Percentiles rank a stretch among this genome's conserved stretches.
Conservation (phyloP, 1,284 basidiomycete species). For the Wallemia ichthyophaga region DNA sequence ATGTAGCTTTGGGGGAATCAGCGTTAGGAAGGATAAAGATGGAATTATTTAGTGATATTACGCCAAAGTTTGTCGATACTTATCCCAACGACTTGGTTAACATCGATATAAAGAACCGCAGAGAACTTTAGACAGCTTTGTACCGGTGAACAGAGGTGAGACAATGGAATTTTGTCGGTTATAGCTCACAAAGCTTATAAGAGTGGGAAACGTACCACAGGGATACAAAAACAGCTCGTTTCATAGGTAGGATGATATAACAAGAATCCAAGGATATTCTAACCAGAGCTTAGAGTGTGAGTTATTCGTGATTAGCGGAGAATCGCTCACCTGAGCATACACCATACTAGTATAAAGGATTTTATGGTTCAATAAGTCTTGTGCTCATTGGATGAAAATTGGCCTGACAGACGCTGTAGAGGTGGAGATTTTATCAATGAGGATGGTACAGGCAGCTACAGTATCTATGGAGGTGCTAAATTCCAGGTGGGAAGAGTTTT, state of each 20-base stretch:
- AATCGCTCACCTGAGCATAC: background rate
- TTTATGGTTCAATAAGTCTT: conserved; percentile 51
- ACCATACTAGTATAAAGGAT: conserved; percentile 1
- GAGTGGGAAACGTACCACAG: conserved; percentile 28
- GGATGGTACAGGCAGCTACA: conserved; percentile 79
- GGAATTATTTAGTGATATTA: conserved; percentile 72
- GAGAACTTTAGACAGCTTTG: conserved; percentile 95
- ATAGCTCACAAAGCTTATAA: background rate
- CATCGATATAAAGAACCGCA: conserved; percentile 35
- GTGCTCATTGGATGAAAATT: background rate
- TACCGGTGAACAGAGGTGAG: conserved; percentile 69
- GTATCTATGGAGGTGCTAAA: conserved; percentile 63
- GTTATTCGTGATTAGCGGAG: background rate
- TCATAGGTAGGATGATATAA: conserved; percentile 33
- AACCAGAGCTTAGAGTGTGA: background rate
- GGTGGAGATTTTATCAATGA: conserved; percentile 63
- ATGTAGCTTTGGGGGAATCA: conserved; percentile 79
- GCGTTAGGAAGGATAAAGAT: conserved; percentile 81
- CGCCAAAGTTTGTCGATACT: conserved; percentile 36
- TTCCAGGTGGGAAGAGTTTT: conserved; percentile 31
- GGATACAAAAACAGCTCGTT: conserved; percentile 70
- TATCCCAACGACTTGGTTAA: background rate
- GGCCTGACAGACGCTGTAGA: conserved; percentile 11
- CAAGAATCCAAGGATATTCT: background rate
- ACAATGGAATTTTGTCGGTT: background rate